Base-by-base conservation (phyloP, 345 rosid genomes). In the Camelina sativa region DNA sequence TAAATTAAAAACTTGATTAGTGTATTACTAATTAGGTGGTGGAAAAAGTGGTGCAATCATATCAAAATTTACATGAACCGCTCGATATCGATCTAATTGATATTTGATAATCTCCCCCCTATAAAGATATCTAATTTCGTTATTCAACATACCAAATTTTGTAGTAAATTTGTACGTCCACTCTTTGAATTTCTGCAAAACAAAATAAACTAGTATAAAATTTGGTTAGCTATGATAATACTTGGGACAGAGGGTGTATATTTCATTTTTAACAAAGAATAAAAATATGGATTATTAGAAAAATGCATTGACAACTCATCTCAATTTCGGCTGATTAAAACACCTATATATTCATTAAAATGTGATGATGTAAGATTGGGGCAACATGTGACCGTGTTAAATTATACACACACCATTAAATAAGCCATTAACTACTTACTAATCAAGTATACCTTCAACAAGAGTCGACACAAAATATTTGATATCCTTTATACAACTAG, bases 381-480 rank as follows among this genome's bases (percentile, higher is more conserved):
- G 67, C 51, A 74, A 75, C 67, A 58, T 28, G 67, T 67, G 54
- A 65, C 47, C 66, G 41, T 74, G 72, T n/a, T 35, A 75, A 48
- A 13, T 50, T 58, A 32, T 50, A 56, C n/a, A 20, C 62, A 43
- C 25, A 62, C 25, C 43, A 61, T 20, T 64, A 53, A 38, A 62
- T 38, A 28, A 63, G 40, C 28, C 38, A 74, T 28, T 65, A 58
- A 57, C 20, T 50, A 10, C 43, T 40, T 40, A 66, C 43, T 57
- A 32, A 10, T 55, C 17, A 16, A 43, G 23, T 7, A 12, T n/a
- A 50, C 50, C 60, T 25, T 67, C 73, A 66, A 75, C 62, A 66
- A 67, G 46, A 66, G 58, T 75, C 61, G 61, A 48, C 67, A 56
- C 44, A 66, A 10, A 57, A 32, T 74, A 74, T 37, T 38, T 57